These are phyloP conservation scores for Alternaria sp. DNA, from an alignment of 2,329 filamentous ascomycete genomes.

Conservation along the genomic window DNA sequence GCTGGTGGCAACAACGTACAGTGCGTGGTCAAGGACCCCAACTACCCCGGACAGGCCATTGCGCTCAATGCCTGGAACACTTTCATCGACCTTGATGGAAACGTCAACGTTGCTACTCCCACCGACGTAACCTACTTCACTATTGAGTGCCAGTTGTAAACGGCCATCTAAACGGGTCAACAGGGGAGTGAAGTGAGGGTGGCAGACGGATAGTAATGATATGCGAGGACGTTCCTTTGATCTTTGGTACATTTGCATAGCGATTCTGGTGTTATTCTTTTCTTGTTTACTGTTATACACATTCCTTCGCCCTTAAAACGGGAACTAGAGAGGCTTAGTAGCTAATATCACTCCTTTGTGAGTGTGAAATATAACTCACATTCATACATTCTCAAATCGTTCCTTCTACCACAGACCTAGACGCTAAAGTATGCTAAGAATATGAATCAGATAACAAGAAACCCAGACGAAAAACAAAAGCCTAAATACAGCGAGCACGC, in stretches of 20 bases:
- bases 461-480: not conserved
- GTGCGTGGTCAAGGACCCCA: constrained; percentile 7
- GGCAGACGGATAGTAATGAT: not conserved
- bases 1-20: constrained; percentile 6
- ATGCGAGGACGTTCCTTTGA: not conserved
- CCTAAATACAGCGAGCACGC: not conserved
- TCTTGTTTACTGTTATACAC: not conserved
- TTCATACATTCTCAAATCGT: not conserved
- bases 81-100: constrained; percentile 23
- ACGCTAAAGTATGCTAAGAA: not conserved
- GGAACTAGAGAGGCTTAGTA: constrained; percentile 4
- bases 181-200: not conserved
- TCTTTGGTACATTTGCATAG: constrained; percentile 1
- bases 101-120: not conserved
- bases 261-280: not conserved
- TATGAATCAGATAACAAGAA: not conserved
- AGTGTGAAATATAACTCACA: not conserved
- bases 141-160: constrained; percentile 16
- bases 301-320: constrained; percentile 5
- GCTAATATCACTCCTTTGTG: constrained; percentile 11
- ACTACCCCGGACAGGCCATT: not conserved
- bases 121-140: constrained; percentile 5
- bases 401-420: not conserved
- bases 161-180: not conserved
- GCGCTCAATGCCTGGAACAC: constrained; percentile 21